Percentiles rank a stretch among this genome's conserved stretches.
phyloP scores from a whole-genome alignment of 768 basidiomycete genomes.

The Hericium alpestre region DNA sequence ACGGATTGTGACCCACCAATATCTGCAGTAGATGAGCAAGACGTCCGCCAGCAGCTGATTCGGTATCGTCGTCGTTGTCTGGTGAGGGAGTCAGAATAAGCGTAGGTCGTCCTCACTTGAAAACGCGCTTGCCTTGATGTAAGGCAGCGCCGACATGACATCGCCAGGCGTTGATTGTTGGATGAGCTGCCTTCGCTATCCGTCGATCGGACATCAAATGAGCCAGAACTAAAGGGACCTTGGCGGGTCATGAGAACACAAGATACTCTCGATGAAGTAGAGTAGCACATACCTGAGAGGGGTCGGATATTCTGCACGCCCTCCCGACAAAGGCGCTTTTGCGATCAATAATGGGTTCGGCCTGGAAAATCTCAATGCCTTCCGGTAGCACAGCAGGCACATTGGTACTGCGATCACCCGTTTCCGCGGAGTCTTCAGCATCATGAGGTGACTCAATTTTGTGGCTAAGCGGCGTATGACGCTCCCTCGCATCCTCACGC shows the following conservation, averaged over 20 bases:
- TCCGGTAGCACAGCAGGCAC: conserved; percentile 31
- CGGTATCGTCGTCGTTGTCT: conserved; percentile 96
- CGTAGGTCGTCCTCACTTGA: background rate
- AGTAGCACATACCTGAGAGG: conserved; percentile 45
- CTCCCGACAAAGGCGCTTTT: conserved; percentile 82
- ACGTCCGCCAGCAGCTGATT: conserved; percentile 84
- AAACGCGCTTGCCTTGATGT: conserved; percentile 18
- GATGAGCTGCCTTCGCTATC: conserved; percentile 24
- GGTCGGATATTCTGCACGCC: conserved; percentile 70
- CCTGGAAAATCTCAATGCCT: conserved; percentile 55
- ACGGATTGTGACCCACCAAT: conserved; percentile 3
- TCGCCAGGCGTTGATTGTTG: conserved; percentile 25
- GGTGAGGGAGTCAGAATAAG: background rate
- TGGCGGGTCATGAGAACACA: background rate
- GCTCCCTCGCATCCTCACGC: conserved; percentile 35
- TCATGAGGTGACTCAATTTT: too few species aligned
- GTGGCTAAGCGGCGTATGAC: background rate
- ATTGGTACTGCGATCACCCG: background rate
- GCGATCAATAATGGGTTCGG: conserved; percentile 77
- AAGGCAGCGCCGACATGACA: conserved; percentile 19
- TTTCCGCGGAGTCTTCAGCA: background rate
- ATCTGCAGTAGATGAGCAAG: conserved; percentile 68
- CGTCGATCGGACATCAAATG: conserved; percentile 24
- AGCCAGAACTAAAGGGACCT: conserved; percentile 18
- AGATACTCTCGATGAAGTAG: too few species aligned